Percentiles rank a stretch among this genome's conserved stretches.
Evolutionary conservation across 805 yeast genomes (phyloP).

Genomic region (Pichia insulana): DNA sequence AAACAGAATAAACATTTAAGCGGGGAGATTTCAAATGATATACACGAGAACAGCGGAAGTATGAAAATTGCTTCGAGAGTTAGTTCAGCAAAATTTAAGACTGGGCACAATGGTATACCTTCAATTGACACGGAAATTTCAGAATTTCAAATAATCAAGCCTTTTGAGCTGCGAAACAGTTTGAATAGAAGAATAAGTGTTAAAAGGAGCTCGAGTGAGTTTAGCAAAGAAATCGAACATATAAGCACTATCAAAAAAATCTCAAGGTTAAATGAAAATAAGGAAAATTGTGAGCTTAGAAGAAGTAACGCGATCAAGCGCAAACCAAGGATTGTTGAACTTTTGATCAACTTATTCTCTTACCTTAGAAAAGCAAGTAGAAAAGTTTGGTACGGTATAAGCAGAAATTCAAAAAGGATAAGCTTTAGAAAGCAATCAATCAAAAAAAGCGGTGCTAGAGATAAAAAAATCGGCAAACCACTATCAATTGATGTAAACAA

Average conservation of each 20-base stretch:
- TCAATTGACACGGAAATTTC: neutral
- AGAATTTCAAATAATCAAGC: neutral
- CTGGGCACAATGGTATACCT: too few relatives aligned
- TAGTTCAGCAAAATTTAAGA: neutral
- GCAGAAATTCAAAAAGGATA: constrained; percentile 12
- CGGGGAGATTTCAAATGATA: too few relatives aligned
- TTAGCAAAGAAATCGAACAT: neutral
- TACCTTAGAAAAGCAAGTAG: constrained; percentile 10
- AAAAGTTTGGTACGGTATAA: constrained; percentile 15
- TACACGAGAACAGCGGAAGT: too few relatives aligned
- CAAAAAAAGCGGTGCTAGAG: neutral
- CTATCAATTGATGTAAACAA: constrained; percentile 6
- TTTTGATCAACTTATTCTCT: constrained; percentile 11
- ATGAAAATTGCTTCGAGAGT: neutral
- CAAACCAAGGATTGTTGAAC: constrained; percentile 24
- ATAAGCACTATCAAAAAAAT: neutral
- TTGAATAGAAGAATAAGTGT: neutral
- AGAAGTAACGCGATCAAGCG: constrained; percentile 27
- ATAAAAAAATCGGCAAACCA: constrained; percentile 6
- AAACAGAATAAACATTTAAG: neutral
- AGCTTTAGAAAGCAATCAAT: constrained; percentile 1
- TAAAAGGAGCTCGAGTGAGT: constrained; percentile 1
- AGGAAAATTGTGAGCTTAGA: constrained; percentile 14
- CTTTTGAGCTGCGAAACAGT: neutral
- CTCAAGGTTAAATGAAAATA: neutral